These are phyloP conservation scores for Verticillium alfalfae DNA, from an alignment of 2,329 filamentous ascomycete species.

Conservation along the genomic window DNA sequence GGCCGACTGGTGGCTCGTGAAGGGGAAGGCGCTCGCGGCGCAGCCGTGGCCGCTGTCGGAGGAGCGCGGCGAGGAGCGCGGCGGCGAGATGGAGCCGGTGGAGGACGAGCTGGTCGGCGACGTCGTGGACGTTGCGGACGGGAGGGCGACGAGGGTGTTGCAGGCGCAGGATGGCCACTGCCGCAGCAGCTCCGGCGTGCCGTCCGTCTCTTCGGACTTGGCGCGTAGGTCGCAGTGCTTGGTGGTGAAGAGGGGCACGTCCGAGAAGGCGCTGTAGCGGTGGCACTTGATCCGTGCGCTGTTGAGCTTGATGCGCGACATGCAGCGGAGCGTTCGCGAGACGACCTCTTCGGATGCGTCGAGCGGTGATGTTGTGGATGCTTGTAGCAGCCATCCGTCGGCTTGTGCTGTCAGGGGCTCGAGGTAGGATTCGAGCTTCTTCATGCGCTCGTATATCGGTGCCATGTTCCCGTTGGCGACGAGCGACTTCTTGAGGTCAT, in stretches of 20 bases:
- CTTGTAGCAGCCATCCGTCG: constrained; percentile 26
- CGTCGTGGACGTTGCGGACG: constrained; percentile 31
- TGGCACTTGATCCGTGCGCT: constrained; percentile 47
- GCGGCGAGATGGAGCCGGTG: constrained; percentile 16
- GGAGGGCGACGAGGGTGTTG: constrained; percentile 17
- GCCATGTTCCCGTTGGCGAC: constrained; percentile 29
- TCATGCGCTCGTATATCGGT: constrained; percentile 32
- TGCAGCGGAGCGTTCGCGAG: constrained; percentile 35
- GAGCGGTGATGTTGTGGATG: constrained; percentile 25
- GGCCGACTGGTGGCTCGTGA: constrained; percentile 38
- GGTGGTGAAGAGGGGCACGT: constrained; percentile 40
- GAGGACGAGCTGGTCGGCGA: constrained; percentile 22
- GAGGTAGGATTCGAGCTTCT: constrained; percentile 30
- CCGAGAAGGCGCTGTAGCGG: constrained; percentile 44
- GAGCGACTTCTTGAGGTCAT: constrained; percentile 37
- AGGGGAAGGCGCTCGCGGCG: constrained; percentile 28
- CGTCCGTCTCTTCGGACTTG: constrained; percentile 15
- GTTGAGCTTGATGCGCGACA: constrained; percentile 44
- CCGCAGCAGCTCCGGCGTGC: constrained; percentile 20
- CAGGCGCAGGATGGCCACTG: constrained; percentile 28
- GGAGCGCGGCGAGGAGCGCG: constrained; percentile 11
- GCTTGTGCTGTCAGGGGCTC: constrained; percentile 29
- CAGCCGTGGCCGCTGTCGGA: constrained; percentile 14
- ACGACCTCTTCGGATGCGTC: constrained; percentile 33
- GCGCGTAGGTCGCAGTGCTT: constrained; percentile 43